Evolutionary conservation across 1,139 yeast species (phyloP).

Genomic region (Kodamaea anthophila): DNA sequence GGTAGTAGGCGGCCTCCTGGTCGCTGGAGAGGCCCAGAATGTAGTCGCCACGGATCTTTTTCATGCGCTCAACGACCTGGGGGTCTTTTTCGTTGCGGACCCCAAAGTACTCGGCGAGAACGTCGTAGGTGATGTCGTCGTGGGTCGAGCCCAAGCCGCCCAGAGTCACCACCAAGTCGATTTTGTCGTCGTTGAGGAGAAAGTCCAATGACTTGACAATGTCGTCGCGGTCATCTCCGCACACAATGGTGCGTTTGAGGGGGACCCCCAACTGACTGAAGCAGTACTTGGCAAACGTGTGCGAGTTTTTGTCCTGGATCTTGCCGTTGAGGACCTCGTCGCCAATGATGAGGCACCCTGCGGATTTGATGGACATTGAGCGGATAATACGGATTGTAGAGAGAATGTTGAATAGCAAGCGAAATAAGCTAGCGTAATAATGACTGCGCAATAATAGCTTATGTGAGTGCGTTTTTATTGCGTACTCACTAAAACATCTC

Average conservation of each 20-base stretch:
- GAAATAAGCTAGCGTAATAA: too few species aligned
- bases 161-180: conserved; percentile 69
- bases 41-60: conserved; percentile 36
- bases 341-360: conserved; percentile 62
- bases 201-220: conserved; percentile 49
- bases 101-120: conserved; percentile 57
- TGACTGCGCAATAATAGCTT: too few species aligned
- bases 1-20: conserved; percentile 53
- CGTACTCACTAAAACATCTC: too few species aligned
- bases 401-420: too few species aligned
- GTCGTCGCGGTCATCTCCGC: conserved; percentile 70
- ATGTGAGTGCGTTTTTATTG: too few species aligned
- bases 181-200: conserved; percentile 37
- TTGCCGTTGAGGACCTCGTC: conserved; percentile 89
- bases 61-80: conserved; percentile 59
- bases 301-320: conserved; percentile 72
- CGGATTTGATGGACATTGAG: conserved; percentile 13
- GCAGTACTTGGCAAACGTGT: conserved; percentile 63
- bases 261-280: conserved; percentile 58
- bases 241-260: conserved; percentile 58
- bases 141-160: conserved; percentile 91
- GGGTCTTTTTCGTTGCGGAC: conserved; percentile 48
- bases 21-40: conserved; percentile 32
- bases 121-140: conserved; percentile 78
- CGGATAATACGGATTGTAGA: too few species aligned